Evolutionary conservation across 495 filamentous ascomycete species (phyloP).

Genomic region (Saxophila tyrrhenica): DNA sequence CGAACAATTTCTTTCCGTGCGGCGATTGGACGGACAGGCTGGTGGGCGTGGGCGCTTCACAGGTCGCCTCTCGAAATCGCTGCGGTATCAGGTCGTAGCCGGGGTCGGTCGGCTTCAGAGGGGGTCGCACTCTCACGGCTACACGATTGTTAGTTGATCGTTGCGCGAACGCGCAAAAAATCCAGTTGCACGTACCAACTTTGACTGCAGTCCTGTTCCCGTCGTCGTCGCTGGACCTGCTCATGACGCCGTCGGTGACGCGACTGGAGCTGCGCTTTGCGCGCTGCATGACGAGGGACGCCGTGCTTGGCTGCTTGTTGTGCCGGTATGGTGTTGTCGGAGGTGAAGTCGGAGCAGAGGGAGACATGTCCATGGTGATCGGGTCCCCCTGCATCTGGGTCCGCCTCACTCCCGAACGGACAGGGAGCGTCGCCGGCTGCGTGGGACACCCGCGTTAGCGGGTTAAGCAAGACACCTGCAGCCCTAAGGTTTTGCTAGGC

Average conservation of each 20-base stretch:
- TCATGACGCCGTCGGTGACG: conserved; percentile 74
- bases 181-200: conserved; percentile 76
- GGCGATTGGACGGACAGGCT: conserved; percentile 80
- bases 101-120: conserved; percentile 71
- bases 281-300: conserved; percentile 11
- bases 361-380: background rate
- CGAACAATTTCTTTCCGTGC: conserved; percentile 85
- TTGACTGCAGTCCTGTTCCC: conserved; percentile 93
- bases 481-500: background rate
- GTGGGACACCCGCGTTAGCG: background rate
- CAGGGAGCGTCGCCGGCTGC: background rate
- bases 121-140: conserved; percentile 93
- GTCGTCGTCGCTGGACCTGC: conserved; percentile 77
- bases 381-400: background rate
- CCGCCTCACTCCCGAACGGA: background rate
- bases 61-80: conserved; percentile 87
- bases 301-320: conserved; percentile 1
- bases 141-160: conserved; percentile 17
- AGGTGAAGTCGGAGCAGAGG: conserved; percentile 35
- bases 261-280: conserved; percentile 69
- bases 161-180: background rate
- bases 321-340: conserved; percentile 41
- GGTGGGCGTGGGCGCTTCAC: conserved; percentile 73
- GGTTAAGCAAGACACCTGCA: background rate
- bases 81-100: conserved; percentile 91